Evolutionary conservation across 2,329 filamentous ascomycete species (phyloP).

Genomic region (Fusarium falciforme): DNA sequence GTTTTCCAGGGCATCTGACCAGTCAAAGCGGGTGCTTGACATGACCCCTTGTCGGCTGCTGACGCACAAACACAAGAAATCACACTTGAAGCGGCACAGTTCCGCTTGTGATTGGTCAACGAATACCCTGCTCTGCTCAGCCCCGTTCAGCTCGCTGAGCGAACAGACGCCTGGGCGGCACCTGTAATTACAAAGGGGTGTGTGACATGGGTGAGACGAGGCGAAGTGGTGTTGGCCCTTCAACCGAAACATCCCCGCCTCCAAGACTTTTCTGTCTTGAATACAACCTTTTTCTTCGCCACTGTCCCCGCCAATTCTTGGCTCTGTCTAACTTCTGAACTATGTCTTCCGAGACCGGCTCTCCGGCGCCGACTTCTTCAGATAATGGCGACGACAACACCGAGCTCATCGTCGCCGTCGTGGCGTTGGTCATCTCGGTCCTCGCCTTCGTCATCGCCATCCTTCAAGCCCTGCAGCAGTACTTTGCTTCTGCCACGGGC

Average conservation of each 20-base stretch:
- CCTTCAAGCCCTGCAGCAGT: conserved; percentile 56
- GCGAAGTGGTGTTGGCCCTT: background rate
- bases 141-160: background rate
- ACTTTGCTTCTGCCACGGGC: conserved; percentile 54
- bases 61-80: background rate
- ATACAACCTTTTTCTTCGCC: background rate
- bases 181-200: background rate
- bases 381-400: conserved; percentile 20
- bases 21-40: background rate
- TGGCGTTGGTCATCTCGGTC: conserved; percentile 55
- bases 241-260: background rate
- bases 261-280: background rate
- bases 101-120: background rate
- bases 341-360: background rate
- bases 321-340: background rate
- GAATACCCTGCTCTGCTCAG: background rate
- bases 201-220: background rate
- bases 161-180: background rate
- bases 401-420: conserved; percentile 49
- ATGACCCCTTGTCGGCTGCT: background rate
- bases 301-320: background rate
- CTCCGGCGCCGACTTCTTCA: background rate
- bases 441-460: conserved; percentile 54
- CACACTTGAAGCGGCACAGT: background rate
- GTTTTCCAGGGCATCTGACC: background rate